Evolutionary conservation across 1,284 basidiomycete genomes (phyloP).

Genomic region (Testicularia cyperi): DNA sequence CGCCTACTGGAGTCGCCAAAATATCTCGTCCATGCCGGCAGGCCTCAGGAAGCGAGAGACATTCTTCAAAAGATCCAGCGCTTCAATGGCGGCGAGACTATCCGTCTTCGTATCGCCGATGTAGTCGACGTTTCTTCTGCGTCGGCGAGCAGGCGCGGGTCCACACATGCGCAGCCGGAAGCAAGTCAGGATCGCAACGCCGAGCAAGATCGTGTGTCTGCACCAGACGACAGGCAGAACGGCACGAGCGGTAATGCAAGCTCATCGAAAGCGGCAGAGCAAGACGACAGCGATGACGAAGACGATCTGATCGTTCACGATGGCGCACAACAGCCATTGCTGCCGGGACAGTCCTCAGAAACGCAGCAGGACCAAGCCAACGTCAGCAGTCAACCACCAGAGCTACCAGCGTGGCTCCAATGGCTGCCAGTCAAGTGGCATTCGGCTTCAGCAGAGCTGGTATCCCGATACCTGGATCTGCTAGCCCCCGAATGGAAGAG

Average conservation of each 20-base stretch:
- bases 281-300: background rate
- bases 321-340: background rate
- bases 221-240: too few relatives aligned
- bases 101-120: constrained; percentile 32
- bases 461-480: constrained; percentile 73
- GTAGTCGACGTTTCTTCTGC: constrained; percentile 12
- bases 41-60: constrained; percentile 41
- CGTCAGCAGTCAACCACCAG: background rate
- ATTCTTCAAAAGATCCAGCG: constrained; percentile 46
- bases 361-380: background rate
- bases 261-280: background rate
- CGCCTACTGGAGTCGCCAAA: constrained; percentile 83
- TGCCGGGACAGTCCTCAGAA: background rate
- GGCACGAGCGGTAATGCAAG: background rate
- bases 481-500: constrained; percentile 77
- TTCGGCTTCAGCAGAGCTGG: constrained; percentile 18
- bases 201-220: too few relatives aligned
- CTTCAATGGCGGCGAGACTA: constrained; percentile 35
- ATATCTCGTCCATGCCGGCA: constrained; percentile 43
- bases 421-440: constrained; percentile 33
- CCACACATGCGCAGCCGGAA: constrained; percentile 6
- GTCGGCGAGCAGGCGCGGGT: background rate
- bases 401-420: constrained; percentile 14
- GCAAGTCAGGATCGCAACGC: too few relatives aligned
- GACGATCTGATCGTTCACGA: background rate